These are phyloP conservation scores for Plicaturopsis crispa DNA, from an alignment of 768 basidiomycete genomes.

Conservation along the genomic window DNA sequence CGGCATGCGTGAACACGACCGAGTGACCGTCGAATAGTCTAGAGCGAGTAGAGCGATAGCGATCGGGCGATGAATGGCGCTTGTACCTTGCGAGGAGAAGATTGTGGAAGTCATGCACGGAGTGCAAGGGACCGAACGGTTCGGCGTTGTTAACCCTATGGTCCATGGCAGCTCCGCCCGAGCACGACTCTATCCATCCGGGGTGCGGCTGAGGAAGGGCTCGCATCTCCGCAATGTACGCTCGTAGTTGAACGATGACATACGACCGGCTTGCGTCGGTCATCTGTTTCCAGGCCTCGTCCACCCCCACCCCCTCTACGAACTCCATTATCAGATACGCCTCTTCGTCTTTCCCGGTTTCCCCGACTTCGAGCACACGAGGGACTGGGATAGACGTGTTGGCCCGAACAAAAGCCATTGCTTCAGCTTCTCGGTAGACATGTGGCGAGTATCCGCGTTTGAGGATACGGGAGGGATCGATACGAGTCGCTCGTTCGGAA, in stretches of 20 bases:
- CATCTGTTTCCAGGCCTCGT: conserved; percentile 1
- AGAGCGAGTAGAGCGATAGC: conserved; percentile 1
- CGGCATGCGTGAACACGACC: conserved; percentile 20
- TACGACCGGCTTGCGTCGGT: neutral
- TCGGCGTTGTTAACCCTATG: neutral
- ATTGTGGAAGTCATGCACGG: conserved; percentile 5
- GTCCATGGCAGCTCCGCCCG: neutral
- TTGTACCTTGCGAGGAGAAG: conserved; percentile 3
- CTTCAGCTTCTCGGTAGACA: conserved; percentile 16
- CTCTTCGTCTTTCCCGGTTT: neutral
- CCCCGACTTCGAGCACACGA: conserved; percentile 9
- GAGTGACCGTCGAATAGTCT: conserved; percentile 8
- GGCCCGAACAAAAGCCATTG: conserved; percentile 13
- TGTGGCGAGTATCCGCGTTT: no score
- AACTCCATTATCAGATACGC: conserved; percentile 12
- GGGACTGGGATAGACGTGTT: conserved; percentile 18
- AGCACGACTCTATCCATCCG: neutral
- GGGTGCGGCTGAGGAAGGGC: conserved; percentile 9
- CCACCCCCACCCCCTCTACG: conserved; percentile 9
- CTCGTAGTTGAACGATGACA: conserved; percentile 4
- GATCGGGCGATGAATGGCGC: conserved; percentile 2
- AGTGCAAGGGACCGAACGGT: conserved; percentile 4
- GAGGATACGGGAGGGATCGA: no score
- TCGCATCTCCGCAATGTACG: conserved; percentile 9
- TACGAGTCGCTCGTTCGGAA: no score